These are phyloP conservation scores for Populus hybrid DNA, from an alignment of 441 rosid genomes.

Conservation along the genomic window DNA sequence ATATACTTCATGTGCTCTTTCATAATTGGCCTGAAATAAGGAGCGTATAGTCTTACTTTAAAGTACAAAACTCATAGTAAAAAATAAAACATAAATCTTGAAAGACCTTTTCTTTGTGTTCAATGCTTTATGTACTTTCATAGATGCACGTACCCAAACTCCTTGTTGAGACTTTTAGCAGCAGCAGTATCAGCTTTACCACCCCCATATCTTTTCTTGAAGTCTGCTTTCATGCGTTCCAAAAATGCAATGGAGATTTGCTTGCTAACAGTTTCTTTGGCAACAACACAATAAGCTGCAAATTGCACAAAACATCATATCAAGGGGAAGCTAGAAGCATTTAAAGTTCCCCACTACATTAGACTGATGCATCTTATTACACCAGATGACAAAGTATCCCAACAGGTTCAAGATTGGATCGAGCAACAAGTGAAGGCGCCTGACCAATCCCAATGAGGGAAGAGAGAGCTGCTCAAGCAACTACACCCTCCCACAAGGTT, in stretches of 20 bases:
- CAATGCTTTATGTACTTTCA: neutral
- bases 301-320: constrained; percentile 16
- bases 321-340: constrained; percentile 8
- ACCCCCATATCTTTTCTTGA: constrained; percentile 81
- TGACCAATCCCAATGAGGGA: neutral
- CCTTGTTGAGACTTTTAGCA: constrained; percentile 90
- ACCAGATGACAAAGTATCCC: neutral
- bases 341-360: neutral
- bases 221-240: constrained; percentile 87
- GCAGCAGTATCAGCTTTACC: constrained; percentile 90
- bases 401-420: neutral
- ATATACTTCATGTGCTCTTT: constrained; percentile 93
- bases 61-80: constrained; percentile 1
- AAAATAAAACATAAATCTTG: neutral
- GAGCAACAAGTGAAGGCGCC: neutral
- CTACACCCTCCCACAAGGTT: neutral
- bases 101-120: neutral
- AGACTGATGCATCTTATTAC: neutral
- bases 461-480: neutral
- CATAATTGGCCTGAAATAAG: constrained; percentile 64
- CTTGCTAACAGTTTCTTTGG: constrained; percentile 81
- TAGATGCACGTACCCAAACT: constrained; percentile 62
- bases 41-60: neutral
- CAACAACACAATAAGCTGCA: constrained; percentile 92
- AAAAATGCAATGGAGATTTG: constrained; percentile 82